These are phyloP conservation scores for Penicillium crystallinum DNA, from an alignment of 495 filamentous ascomycete genomes.

Conservation along the genomic window DNA sequence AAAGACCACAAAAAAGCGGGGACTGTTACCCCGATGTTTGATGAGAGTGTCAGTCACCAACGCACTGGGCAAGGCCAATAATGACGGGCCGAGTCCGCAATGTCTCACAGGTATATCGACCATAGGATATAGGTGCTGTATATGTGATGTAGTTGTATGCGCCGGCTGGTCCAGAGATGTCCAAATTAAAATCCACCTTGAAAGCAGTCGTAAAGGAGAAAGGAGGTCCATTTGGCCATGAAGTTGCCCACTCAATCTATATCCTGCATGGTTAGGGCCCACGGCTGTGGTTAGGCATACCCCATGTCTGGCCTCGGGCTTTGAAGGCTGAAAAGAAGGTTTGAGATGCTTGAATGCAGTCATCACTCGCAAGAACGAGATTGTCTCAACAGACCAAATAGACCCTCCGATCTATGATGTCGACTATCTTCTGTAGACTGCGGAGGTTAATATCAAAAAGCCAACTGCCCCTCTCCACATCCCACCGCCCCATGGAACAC, in stretches of 20 bases:
- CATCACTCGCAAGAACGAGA: not conserved
- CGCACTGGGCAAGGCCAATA: not conserved
- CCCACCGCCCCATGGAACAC: slow-evolving; percentile 29
- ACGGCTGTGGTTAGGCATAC: not conserved
- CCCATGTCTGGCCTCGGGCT: not conserved
- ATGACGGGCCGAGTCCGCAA: not conserved
- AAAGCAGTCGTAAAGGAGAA: not conserved
- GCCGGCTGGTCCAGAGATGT: not conserved
- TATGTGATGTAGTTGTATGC: not conserved
- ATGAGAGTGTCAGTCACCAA: not conserved
- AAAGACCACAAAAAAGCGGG: not conserved
- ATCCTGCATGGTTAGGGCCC: not conserved
- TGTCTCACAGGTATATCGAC: not conserved
- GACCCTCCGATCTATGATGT: not conserved
- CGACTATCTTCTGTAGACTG: no score
- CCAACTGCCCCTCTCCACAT: slow-evolving; percentile 27
- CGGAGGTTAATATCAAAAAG: not conserved
- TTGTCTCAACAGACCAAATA: not conserved
- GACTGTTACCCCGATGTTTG: not conserved
- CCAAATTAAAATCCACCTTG: not conserved
- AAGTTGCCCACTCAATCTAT: not conserved
- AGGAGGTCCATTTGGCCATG: not conserved
- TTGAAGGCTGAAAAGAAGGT: not conserved
- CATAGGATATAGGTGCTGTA: not conserved
- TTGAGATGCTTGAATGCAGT: not conserved